Base-by-base conservation (phyloP, 2,329 filamentous ascomycete species). In the Xylaria sp. region DNA sequence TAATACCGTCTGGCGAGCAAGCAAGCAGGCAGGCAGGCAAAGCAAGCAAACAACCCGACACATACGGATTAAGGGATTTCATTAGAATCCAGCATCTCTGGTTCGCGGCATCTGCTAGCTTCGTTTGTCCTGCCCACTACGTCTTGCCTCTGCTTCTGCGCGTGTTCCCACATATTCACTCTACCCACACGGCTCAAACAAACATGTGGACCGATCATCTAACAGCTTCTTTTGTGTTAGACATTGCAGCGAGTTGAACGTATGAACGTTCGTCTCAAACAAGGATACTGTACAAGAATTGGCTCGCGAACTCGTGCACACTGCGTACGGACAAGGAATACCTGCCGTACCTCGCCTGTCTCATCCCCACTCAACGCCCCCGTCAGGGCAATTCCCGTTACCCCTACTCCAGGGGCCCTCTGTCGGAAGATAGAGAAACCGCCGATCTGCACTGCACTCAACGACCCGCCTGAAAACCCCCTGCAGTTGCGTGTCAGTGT, bases 341-440 rank as follows among this genome's bases (percentile, higher is more conserved):
- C 23, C 23, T 30, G 23, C 23, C 23, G 23, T 30, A 30, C 23
- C 23, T 30, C 23, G 23, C 9, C 37, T 42, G 13, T 57, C 50
- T 62, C 47, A 23, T 19, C 64, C 58, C 65, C 62, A 66, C 55
- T 62, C 61, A 60, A 60, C 61, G 63, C 58, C 63, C 61, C 65
- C 65, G 54, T 66, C 62, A 66, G 62, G 61, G 58, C 52, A 62
- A 60, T 62, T 61, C 54, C 57, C 39, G 42, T 54, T 37, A 52
- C 54, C 54, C 47, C 39, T 58, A 8, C 18, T 55, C 18, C 54
- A 59, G 44, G 49, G 44, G 44, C 34, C 44, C 55, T 48, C 30
- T 54, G 11, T 18, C 39, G 55, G 56, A 18, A 52, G 52, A 52
- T 60, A 52, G 51, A 53, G 55, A 52, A 61, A 54, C 53, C 54